phyloP scores from a whole-genome alignment of 805 yeast genomes.

The Torulaspora franciscae region DNA sequence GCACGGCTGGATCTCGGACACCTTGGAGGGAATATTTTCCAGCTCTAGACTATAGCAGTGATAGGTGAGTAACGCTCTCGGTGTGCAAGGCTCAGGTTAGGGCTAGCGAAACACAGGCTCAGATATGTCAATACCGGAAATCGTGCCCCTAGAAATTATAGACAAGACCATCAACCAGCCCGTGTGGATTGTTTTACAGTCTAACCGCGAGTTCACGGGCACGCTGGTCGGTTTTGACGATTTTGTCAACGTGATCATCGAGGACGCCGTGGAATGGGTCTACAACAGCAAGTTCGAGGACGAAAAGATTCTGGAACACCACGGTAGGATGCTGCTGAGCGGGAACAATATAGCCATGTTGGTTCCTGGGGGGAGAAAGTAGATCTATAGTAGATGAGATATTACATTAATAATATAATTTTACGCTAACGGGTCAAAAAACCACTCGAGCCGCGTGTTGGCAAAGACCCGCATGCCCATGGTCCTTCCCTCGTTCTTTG shows the following conservation, averaged over 20 bases:
- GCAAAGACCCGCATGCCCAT: constrained; percentile 64
- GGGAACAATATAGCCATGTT: constrained; percentile 72
- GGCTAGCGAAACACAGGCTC: not conserved
- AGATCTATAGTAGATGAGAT: not conserved
- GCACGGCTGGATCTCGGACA: not conserved
- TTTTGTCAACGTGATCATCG: constrained; percentile 84
- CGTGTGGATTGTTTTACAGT: constrained; percentile 58
- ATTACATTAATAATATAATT: not conserved
- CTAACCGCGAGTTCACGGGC: constrained; percentile 78
- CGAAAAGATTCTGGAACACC: constrained; percentile 41
- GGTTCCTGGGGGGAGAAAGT: constrained; percentile 45
- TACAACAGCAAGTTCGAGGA: constrained; percentile 31
- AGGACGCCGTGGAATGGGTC: constrained; percentile 48
- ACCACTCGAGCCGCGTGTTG: constrained; percentile 44
- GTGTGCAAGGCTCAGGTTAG: too few species aligned
- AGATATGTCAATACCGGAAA: constrained; percentile 26
- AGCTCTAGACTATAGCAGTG: not conserved
- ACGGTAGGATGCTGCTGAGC: constrained; percentile 59
- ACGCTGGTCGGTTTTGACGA: constrained; percentile 90
- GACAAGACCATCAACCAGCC: constrained; percentile 81
- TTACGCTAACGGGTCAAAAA: constrained; percentile 51
- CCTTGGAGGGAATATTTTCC: too few species aligned
- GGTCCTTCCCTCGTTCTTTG: constrained; percentile 42
- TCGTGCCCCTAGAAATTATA: constrained; percentile 74
- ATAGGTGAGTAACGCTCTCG: too few species aligned